These are phyloP conservation scores for Tetradesmus lagerheimii DNA, from an alignment of 139 green algal genomes.

Conservation along the genomic window DNA sequence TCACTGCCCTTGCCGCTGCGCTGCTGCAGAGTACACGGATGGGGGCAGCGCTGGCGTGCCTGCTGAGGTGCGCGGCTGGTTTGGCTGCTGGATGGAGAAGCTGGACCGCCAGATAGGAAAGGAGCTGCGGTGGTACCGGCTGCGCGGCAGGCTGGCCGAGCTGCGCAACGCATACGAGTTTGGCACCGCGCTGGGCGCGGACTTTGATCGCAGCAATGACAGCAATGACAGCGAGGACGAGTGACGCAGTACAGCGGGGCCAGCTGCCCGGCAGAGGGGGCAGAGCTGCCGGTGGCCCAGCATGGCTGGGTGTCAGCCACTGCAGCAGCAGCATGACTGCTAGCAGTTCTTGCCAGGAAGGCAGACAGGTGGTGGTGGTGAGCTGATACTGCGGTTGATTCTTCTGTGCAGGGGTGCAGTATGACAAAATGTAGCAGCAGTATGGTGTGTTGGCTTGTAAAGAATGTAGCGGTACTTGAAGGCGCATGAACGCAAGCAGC, in stretches of 20 bases:
- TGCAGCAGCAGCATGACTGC: no score
- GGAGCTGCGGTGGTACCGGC: not conserved
- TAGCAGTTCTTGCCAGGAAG: no score
- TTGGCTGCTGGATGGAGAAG: slow-evolving; percentile 18
- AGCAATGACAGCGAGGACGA: not conserved
- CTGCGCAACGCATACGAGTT: slow-evolving; percentile 27
- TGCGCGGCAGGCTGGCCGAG: not conserved
- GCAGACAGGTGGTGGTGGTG: no score
- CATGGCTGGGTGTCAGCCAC: no score
- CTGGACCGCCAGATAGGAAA: not conserved
- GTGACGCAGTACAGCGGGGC: not conserved
- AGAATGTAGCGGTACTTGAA: no score
- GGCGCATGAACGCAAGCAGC: no score
- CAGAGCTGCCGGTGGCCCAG: no score
- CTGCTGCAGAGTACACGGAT: not conserved
- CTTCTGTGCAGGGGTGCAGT: no score
- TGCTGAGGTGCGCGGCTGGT: not conserved
- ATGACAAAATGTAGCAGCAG: no score
- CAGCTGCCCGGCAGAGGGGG: not conserved
- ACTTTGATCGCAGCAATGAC: not conserved
- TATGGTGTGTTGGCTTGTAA: no score
- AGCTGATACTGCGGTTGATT: no score
- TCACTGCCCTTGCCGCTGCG: no score
- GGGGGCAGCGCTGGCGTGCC: not conserved
- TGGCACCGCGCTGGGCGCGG: not conserved